Percentiles rank a stretch among this genome's conserved stretches.
Evolutionary conservation across 2,329 filamentous ascomycete genomes (phyloP).

Genomic region (Fusarium subtropicale): DNA sequence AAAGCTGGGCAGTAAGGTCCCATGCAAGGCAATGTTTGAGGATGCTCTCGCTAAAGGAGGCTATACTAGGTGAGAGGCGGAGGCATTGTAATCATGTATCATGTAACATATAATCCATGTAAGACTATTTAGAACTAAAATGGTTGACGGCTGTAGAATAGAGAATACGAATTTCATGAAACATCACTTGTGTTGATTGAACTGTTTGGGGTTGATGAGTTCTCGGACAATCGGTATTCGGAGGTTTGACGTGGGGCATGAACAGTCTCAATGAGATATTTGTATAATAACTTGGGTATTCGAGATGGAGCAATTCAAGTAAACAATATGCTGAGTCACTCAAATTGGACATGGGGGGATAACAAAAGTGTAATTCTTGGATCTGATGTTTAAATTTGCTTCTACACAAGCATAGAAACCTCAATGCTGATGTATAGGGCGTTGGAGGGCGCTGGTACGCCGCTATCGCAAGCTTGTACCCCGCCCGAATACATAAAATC

Average conservation of each 20-base stretch:
- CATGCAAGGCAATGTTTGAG: slow-evolving; percentile 83
- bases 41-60: slow-evolving; percentile 59
- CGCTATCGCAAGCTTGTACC: slow-evolving; percentile 33
- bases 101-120: slow-evolving; percentile 33
- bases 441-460: slow-evolving; percentile 1
- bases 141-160: slow-evolving; percentile 23
- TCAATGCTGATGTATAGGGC: neutral
- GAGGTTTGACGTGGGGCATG: slow-evolving; percentile 16
- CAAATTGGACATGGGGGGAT: no score
- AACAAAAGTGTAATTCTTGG: neutral
- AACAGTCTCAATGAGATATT: slow-evolving; percentile 9
- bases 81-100: slow-evolving; percentile 11
- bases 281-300: neutral
- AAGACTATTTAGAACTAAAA: slow-evolving; percentile 35
- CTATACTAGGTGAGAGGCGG: slow-evolving; percentile 36
- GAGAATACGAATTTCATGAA: slow-evolving; percentile 2
- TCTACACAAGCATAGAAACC: neutral
- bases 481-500: slow-evolving; percentile 30
- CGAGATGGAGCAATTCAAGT: neutral
- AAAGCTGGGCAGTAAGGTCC: slow-evolving; percentile 82
- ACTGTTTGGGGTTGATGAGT: neutral
- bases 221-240: slow-evolving; percentile 15
- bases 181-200: neutral
- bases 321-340: neutral
- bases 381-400: neutral